Evolutionary conservation across 2,329 filamentous ascomycete species (phyloP).

Genomic region (Pezicula rhizophila): DNA sequence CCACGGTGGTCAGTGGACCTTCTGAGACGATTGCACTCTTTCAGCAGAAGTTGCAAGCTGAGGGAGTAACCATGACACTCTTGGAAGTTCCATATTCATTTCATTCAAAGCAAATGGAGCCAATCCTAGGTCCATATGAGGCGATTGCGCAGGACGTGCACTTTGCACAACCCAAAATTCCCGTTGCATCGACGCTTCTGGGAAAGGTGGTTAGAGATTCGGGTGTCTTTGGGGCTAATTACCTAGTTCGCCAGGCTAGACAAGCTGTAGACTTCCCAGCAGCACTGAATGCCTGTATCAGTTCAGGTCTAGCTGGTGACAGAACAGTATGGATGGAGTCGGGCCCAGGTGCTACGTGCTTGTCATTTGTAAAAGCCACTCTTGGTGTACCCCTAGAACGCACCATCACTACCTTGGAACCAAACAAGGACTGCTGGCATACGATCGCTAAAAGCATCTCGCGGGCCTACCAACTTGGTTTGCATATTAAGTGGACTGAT

Average conservation of each 20-base stretch:
- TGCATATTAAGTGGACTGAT: conserved; percentile 50
- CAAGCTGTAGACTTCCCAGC: conserved; percentile 63
- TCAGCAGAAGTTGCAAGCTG: conserved; percentile 21
- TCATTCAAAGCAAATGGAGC: conserved; percentile 58
- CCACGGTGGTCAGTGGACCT: conserved; percentile 62
- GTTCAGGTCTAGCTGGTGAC: conserved; percentile 52
- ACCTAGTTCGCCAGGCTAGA: conserved; percentile 58
- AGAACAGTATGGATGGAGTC: conserved; percentile 66
- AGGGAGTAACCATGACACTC: conserved; percentile 37
- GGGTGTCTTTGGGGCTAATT: conserved; percentile 50
- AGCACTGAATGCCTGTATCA: conserved; percentile 51
- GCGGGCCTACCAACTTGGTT: conserved; percentile 41
- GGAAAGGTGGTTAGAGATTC: conserved; percentile 52
- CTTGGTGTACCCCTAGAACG: conserved; percentile 35
- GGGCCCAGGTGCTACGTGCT: conserved; percentile 63
- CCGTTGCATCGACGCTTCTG: conserved; percentile 60
- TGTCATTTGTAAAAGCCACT: conserved; percentile 59
- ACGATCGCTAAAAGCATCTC: conserved; percentile 42
- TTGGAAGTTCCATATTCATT: conserved; percentile 61
- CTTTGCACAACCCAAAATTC: conserved; percentile 49
- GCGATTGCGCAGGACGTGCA: conserved; percentile 41
- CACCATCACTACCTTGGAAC: conserved; percentile 41
- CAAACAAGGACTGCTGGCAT: conserved; percentile 47
- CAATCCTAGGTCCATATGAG: conserved; percentile 53
- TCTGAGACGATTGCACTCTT: conserved; percentile 47